phyloP scores from a whole-genome alignment of 768 basidiomycete species.

The Lyophyllum shimeji region DNA sequence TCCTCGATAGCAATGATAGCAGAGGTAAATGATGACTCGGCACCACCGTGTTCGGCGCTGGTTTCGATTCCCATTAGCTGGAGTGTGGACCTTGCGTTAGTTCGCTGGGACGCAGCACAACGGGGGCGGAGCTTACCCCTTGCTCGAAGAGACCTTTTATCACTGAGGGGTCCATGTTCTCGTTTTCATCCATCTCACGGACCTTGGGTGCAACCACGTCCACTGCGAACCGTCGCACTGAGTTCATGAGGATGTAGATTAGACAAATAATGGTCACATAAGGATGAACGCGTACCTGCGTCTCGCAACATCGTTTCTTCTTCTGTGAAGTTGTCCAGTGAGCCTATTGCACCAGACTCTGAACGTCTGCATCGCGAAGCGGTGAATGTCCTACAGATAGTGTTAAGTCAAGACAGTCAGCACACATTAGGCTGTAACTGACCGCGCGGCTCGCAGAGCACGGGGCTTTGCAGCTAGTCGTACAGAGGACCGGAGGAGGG shows the following conservation, averaged over 20 bases:
- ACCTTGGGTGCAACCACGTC: conserved; percentile 92
- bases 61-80: conserved; percentile 99
- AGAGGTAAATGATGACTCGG: conserved; percentile 89
- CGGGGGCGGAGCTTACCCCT: conserved; percentile 58
- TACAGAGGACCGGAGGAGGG: conserved; percentile 15
- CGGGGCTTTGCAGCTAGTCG: conserved; percentile 11
- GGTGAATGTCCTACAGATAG: conserved; percentile 33
- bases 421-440: neutral
- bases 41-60: conserved; percentile 75
- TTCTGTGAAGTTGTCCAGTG: conserved; percentile 84
- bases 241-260: conserved; percentile 1
- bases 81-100: neutral
- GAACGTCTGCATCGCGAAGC: conserved; percentile 31
- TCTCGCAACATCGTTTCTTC: conserved; percentile 95
- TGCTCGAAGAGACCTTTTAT: conserved; percentile 92
- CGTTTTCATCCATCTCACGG: conserved; percentile 97
- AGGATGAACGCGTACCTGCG: conserved; percentile 54
- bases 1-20: conserved; percentile 98
- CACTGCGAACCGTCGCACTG: conserved; percentile 85
- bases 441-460: conserved; percentile 6
- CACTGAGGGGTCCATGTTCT: conserved; percentile 86
- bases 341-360: conserved; percentile 40
- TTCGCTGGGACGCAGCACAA: conserved; percentile 3
- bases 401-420: neutral
- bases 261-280: neutral